These are phyloP conservation scores for Trichoderma reesei DNA, from an alignment of 495 filamentous ascomycete species.

Conservation along the genomic window DNA sequence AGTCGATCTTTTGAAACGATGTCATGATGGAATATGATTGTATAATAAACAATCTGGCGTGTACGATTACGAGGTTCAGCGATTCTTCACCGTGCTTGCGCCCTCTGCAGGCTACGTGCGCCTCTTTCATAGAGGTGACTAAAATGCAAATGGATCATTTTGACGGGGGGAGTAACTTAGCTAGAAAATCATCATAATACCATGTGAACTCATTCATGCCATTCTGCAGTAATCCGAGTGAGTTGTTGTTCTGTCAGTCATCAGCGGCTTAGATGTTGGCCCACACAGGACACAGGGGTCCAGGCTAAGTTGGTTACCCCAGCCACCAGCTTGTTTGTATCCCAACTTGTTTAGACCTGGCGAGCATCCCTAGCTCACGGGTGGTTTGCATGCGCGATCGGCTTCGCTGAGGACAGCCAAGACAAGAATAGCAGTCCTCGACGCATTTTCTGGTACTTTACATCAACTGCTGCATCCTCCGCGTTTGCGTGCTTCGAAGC, in stretches of 20 bases:
- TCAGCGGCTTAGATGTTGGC: slow-evolving; percentile 10
- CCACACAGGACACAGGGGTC: not conserved
- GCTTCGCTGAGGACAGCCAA: not conserved
- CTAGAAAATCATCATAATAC: no score
- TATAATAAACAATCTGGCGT: not conserved
- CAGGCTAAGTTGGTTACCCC: slow-evolving; percentile 7
- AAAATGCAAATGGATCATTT: no score
- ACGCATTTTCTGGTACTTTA: not conserved
- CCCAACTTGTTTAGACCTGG: not conserved
- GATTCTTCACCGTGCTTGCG: no score
- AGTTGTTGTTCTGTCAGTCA: slow-evolving; percentile 16
- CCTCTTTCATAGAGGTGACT: no score
- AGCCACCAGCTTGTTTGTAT: slow-evolving; percentile 12
- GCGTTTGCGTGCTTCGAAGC: not conserved
- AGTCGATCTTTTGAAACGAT: not conserved
- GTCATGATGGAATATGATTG: not conserved
- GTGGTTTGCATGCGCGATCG: not conserved
- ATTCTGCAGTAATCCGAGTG: not conserved
- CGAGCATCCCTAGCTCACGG: not conserved
- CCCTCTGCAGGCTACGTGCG: no score
- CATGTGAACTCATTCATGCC: no score
- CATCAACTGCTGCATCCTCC: not conserved
- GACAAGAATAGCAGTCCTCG: not conserved
- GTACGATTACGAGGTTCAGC: not conserved
- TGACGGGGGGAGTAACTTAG: no score